Evolutionary conservation across 2,329 filamentous ascomycete genomes (phyloP).

Genomic region (Fusarium robinianum): DNA sequence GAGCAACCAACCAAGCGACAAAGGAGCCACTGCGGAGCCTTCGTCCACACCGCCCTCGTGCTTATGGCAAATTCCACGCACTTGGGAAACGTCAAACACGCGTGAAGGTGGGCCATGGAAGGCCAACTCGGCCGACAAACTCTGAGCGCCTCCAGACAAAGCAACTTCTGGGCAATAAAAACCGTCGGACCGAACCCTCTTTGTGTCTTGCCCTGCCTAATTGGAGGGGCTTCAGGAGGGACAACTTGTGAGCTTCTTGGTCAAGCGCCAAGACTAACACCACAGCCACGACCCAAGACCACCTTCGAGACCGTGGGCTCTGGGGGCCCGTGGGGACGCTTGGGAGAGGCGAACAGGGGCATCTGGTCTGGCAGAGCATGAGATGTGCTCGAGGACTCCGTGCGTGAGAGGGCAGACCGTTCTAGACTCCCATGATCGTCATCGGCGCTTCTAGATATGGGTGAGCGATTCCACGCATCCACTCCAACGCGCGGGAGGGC

Average conservation of each 20-base stretch:
- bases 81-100: background rate
- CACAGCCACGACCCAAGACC: constrained; percentile 21
- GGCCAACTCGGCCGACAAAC: constrained; percentile 16
- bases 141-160: constrained; percentile 2
- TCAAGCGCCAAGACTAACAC: constrained; percentile 16
- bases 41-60: constrained; percentile 22
- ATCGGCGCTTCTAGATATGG: constrained; percentile 33
- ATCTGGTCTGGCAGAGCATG: constrained; percentile 11
- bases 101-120: background rate
- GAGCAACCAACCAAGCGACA: constrained; percentile 4
- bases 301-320: constrained; percentile 24
- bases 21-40: no score
- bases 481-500: constrained; percentile 23
- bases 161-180: background rate
- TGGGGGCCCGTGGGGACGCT: constrained; percentile 15
- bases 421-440: constrained; percentile 36
- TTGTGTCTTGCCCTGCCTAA: background rate
- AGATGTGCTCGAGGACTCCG: constrained; percentile 16
- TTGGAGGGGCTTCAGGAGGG: no score
- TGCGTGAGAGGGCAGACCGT: constrained; percentile 28
- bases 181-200: constrained; percentile 7
- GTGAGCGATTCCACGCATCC: constrained; percentile 29
- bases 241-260: constrained; percentile 7
- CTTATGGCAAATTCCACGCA: constrained; percentile 5
- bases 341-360: constrained; percentile 21